Conservation (phyloP, 176 grass and related monocot genomes). For the Carex littledalei region DNA sequence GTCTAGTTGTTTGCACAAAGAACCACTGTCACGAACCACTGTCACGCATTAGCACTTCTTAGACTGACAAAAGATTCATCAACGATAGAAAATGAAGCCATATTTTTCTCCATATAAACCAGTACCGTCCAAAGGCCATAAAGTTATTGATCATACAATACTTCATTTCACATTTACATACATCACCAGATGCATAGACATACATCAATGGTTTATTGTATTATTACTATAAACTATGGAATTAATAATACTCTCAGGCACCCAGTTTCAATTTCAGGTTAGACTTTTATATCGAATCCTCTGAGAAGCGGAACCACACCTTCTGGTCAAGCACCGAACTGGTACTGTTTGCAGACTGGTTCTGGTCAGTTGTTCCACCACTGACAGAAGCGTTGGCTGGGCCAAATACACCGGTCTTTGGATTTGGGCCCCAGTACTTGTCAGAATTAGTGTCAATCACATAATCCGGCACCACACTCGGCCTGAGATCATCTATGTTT, state of each 20-base stretch:
- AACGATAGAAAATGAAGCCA: background rate
- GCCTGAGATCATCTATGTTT: conserved; percentile 77
- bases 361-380: conserved; percentile 1
- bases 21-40: no score
- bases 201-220: conserved; percentile 13
- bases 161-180: background rate
- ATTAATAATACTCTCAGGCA: background rate
- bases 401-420: conserved; percentile 80
- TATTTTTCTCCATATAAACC: background rate
- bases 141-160: background rate
- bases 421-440: conserved; percentile 90
- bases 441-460: conserved; percentile 64
- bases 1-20: no score
- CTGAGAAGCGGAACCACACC: conserved; percentile 82
- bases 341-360: conserved; percentile 5
- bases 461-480: conserved; percentile 80
- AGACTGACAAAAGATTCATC: no score
- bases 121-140: background rate
- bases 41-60: no score
- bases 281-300: conserved; percentile 59
- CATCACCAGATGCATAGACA: background rate
- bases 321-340: conserved; percentile 73
- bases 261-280: conserved; percentile 19
- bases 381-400: conserved; percentile 30
- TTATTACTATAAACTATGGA: background rate